Conservation (phyloP, 352 stramenopile genomes). For the Plasmopara viticola region DNA sequence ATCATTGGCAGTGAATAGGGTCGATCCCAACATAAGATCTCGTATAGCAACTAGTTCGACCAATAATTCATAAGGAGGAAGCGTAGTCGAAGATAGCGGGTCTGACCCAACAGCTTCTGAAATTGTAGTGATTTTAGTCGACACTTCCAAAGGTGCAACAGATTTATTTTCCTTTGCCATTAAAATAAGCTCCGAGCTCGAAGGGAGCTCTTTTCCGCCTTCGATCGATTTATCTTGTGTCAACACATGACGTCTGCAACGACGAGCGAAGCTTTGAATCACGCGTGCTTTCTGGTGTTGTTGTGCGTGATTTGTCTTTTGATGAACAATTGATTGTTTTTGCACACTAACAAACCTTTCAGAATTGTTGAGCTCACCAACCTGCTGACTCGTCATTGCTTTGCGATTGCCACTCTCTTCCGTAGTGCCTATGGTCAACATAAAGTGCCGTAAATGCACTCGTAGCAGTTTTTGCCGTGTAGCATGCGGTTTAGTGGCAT, state of each 20-base stretch:
- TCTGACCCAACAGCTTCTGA: neutral
- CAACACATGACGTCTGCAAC: neutral
- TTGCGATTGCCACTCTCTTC: conserved; percentile 1
- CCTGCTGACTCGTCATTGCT: neutral
- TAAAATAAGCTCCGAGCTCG: conserved; percentile 20
- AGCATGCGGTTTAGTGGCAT: conserved; percentile 3
- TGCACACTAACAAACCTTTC: too few relatives aligned
- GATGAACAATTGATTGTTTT: conserved; percentile 11
- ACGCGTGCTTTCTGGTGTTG: conserved; percentile 8
- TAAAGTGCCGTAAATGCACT: conserved; percentile 26
- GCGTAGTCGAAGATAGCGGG: neutral
- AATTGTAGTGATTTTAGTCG: neutral
- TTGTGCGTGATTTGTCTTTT: conserved; percentile 7
- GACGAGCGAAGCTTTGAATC: conserved; percentile 10
- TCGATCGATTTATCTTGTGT: neutral
- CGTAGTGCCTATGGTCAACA: conserved; percentile 12
- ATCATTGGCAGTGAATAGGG: neutral
- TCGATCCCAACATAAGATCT: conserved; percentile 5
- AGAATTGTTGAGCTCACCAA: conserved; percentile 3
- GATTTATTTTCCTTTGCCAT: conserved; percentile 2
- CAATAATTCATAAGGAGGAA: conserved; percentile 23
- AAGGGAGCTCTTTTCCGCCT: conserved; percentile 19
- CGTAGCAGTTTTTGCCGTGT: conserved; percentile 21
- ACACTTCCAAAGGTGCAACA: neutral
- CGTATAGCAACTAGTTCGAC: conserved; percentile 20